A percentile compares a stretch with the other conserved stretches of the same genome.
Evolutionary conservation across 176 grass and related monocot species (phyloP).

Genomic region (Metroxylon sagu): DNA sequence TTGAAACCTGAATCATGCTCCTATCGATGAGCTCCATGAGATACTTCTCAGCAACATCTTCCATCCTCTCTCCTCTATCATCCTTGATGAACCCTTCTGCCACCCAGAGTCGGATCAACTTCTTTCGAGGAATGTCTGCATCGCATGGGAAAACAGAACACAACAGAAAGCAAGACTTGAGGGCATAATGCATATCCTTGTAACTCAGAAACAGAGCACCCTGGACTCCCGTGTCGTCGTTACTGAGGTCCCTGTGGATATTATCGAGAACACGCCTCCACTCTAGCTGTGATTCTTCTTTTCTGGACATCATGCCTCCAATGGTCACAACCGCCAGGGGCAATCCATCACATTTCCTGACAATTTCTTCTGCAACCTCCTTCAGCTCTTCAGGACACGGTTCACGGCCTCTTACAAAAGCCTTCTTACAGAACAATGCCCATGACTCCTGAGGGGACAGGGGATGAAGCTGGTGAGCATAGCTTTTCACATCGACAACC

Average conservation of each 20-base stretch:
- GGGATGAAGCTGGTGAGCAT: constrained; percentile 3
- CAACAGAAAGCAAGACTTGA: constrained; percentile 42
- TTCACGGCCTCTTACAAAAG: constrained; percentile 16
- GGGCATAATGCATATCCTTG: constrained; percentile 25
- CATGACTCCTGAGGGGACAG: constrained; percentile 26
- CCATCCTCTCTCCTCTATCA: constrained; percentile 19
- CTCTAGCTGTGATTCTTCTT: constrained; percentile 3
- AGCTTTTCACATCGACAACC: background rate
- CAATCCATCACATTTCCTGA: constrained; percentile 34
- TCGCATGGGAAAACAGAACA: constrained; percentile 31
- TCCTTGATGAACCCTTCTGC: constrained; percentile 40
- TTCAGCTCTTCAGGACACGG: constrained; percentile 16
- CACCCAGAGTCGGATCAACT: constrained; percentile 34
- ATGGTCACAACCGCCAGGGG: constrained; percentile 31
- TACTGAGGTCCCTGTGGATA: constrained; percentile 23
- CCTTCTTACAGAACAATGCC: constrained; percentile 30
- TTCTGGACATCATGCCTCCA: constrained; percentile 34
- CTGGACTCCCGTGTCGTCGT: constrained; percentile 17
- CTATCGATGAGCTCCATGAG: constrained; percentile 38
- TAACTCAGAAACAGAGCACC: constrained; percentile 24
- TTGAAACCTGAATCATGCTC: constrained; percentile 25
- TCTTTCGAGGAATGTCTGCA: constrained; percentile 28
- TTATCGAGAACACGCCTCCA: constrained; percentile 28
- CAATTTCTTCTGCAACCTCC: constrained; percentile 25
- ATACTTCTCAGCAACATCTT: constrained; percentile 40